Conservation (phyloP, 2,329 filamentous ascomycete species). For the Xylaria sp. region DNA sequence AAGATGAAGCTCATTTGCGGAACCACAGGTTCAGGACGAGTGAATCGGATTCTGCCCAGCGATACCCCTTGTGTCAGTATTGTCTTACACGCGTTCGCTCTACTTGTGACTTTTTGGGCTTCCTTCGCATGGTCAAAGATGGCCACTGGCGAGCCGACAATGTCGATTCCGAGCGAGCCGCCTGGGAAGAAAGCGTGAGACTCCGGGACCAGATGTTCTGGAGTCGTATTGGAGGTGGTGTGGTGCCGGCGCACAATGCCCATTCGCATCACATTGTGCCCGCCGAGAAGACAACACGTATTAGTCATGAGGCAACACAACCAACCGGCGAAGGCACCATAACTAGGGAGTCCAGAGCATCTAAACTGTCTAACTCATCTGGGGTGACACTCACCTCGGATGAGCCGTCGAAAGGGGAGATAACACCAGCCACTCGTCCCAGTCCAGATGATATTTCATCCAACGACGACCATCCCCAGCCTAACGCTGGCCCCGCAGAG, state of each 20-base stretch:
- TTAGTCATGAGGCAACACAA: constrained; percentile 42
- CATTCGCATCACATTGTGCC: constrained; percentile 30
- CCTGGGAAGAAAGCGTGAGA: constrained; percentile 93
- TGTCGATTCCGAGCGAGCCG: constrained; percentile 80
- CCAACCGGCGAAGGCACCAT: constrained; percentile 21
- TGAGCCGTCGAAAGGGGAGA: constrained; percentile 5
- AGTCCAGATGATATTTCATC: background rate
- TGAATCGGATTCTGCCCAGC: constrained; percentile 83
- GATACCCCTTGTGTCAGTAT: constrained; percentile 88
- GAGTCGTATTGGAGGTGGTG: constrained; percentile 88
- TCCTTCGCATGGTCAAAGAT: constrained; percentile 88
- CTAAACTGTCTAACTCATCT: constrained; percentile 25
- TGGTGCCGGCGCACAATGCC: constrained; percentile 67
- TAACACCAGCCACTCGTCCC: constrained; percentile 8
- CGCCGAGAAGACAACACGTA: constrained; percentile 43
- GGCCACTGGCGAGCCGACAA: constrained; percentile 88
- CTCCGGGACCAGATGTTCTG: constrained; percentile 97
- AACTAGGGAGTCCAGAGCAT: constrained; percentile 10
- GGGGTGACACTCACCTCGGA: constrained; percentile 11
- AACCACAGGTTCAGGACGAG: constrained; percentile 88
- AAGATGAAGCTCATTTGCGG: constrained; percentile 72
- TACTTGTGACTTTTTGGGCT: constrained; percentile 91
- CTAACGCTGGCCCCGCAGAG: constrained; percentile 10
- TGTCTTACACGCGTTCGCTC: constrained; percentile 84
- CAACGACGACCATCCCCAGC: constrained; percentile 20